Percentiles rank a stretch among this genome's conserved stretches.
Evolutionary conservation across 768 basidiomycete genomes (phyloP).

Genomic region (Rhodotorula graminis): DNA sequence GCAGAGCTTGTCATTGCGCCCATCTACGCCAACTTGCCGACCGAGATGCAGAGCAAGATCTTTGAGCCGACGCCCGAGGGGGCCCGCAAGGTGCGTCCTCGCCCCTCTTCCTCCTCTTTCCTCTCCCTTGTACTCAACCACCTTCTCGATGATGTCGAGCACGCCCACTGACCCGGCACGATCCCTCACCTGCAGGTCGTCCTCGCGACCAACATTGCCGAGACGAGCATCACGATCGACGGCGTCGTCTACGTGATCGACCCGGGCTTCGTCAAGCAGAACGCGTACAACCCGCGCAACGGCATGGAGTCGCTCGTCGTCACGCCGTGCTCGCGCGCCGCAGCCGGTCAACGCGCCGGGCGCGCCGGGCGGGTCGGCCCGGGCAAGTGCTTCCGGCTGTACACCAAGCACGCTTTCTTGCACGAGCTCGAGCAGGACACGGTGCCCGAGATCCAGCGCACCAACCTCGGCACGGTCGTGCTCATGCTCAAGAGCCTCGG

Average conservation of each 20-base stretch:
- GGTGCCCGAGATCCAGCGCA: constrained; percentile 97
- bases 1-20: constrained; percentile 91
- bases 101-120: too few species aligned
- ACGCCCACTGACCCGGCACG: background rate
- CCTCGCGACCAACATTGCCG: constrained; percentile 97
- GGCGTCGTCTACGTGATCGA: constrained; percentile 99
- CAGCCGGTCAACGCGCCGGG: constrained; percentile 93
- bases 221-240: constrained; percentile 98
- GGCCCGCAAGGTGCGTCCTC: constrained; percentile 63
- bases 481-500: constrained; percentile 91
- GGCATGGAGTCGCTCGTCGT: constrained; percentile 97
- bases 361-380: constrained; percentile 96
- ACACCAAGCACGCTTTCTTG: constrained; percentile 95
- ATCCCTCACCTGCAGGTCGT: constrained; percentile 59
- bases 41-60: constrained; percentile 98
- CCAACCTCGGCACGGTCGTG: constrained; percentile 92
- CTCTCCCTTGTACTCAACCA: background rate
- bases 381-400: constrained; percentile 95
- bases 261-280: constrained; percentile 98
- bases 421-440: constrained; percentile 97
- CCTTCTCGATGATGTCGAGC: too few species aligned
- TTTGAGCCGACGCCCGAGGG: constrained; percentile 98
- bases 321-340: constrained; percentile 94
- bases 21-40: constrained; percentile 97
- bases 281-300: constrained; percentile 95